Base-by-base conservation (phyloP, 2,329 filamentous ascomycete genomes). In the Emericellopsis atlantica region DNA sequence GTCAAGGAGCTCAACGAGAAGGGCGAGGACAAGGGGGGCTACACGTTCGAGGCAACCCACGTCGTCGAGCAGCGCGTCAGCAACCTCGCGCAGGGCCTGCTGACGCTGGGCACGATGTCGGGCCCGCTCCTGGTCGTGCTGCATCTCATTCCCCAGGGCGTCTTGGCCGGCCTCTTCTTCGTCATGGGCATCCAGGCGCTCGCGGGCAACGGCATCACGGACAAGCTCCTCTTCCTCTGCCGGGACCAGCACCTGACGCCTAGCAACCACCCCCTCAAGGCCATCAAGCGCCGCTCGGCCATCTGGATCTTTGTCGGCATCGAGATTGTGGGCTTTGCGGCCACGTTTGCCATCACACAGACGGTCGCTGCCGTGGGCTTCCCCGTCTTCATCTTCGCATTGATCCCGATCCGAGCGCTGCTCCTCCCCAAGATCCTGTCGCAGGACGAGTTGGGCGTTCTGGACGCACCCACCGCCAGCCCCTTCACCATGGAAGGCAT, bases 281-380 rank as follows among this genome's bases (percentile, higher is more conserved):
- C 64, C n/a, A 61, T 85, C 24, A 60, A 64, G n/a, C 72, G 81
- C n/a, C 72, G 76, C 32, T 51, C 53, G 12, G 75, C 79, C n/a
- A 65, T 88, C 45, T 88, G 82, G 81, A 59, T 62, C 4, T 90
- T 89, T 52, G 79, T 87, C 6, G 61, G 60, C 7, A 59, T 87
- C 29, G 79, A 88, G 58, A 60, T 89, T 4, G 21, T 80, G 35
- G 82, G 76, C 0, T 88, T 89, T 50, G 84, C 70, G 3, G 83
- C 79, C 18, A 90, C 84, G 0, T 88, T 90, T 56, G 84, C 84
- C 44, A 84, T 89, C 51, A 88, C 84, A 0, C 80, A 90, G 61
- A 89, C 84, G 0, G 81, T 89, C 39, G 84, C 84, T 3, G 84
- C 84, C 3, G 84, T 90, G 10, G 84, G 84, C 0, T 90, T 89